Conservation (phyloP, 495 filamentous ascomycete species). For the Podospora didyma region DNA sequence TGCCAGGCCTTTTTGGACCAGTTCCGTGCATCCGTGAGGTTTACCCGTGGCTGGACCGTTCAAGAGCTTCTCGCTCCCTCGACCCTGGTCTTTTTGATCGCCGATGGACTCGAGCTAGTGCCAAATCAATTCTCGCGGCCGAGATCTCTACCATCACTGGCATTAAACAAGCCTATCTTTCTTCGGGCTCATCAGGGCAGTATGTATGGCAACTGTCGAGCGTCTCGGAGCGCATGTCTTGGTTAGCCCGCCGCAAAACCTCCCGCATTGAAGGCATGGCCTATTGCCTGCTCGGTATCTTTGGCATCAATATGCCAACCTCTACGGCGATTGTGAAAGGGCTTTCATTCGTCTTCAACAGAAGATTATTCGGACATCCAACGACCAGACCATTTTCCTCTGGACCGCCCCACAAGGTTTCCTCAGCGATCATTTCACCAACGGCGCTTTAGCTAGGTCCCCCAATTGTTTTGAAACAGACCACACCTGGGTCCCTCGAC, state of each 20-base stretch:
- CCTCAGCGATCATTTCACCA: too few relatives aligned
- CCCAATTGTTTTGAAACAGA: too few relatives aligned
- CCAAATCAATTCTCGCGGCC: neutral
- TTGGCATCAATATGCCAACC: slow-evolving; percentile 6
- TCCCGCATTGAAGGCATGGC: slow-evolving; percentile 3
- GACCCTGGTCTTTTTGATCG: too few relatives aligned
- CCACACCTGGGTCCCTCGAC: too few relatives aligned
- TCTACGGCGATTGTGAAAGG: slow-evolving; percentile 6
- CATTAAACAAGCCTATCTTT: neutral
- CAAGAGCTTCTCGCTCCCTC: too few relatives aligned
- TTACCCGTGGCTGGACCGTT: too few relatives aligned
- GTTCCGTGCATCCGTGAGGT: too few relatives aligned
- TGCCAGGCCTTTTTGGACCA: too few relatives aligned
- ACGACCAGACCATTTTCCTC: too few relatives aligned
- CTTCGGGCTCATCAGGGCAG: neutral
- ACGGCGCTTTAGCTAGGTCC: too few relatives aligned
- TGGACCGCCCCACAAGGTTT: too few relatives aligned
- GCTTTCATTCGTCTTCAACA: slow-evolving; percentile 7
- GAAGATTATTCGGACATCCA: neutral
- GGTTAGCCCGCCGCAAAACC: neutral
- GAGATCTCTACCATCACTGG: neutral
- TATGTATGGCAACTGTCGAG: neutral
- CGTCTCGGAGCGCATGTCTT: neutral
- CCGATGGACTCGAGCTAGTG: too few relatives aligned
- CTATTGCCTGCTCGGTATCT: slow-evolving; percentile 4